These are phyloP conservation scores for Prunus armeniaca DNA, from an alignment of 306 rosid genomes.

Conservation along the genomic window DNA sequence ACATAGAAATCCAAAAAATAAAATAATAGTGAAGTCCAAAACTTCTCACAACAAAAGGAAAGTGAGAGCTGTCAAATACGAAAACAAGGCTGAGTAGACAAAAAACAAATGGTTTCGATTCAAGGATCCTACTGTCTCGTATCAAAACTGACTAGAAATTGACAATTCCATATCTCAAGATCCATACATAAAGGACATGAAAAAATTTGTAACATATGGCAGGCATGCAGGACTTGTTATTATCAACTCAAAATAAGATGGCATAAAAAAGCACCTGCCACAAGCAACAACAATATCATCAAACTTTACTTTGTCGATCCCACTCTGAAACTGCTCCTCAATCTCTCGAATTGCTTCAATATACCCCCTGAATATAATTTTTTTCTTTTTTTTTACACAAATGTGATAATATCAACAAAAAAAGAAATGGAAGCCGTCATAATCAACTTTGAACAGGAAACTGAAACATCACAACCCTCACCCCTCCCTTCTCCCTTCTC, in stretches of 20 bases:
- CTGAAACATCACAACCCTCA: not conserved
- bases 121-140: no score
- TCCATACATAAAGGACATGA: no score
- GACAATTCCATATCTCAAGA: no score
- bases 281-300: conserved; percentile 95
- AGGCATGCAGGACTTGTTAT: not conserved
- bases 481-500: not conserved
- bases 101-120: no score
- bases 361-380: conserved; percentile 74
- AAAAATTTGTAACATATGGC: no score
- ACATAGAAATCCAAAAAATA: no score
- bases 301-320: conserved; percentile 42
- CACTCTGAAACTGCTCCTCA: conserved; percentile 71
- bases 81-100: no score
- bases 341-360: conserved; percentile 78
- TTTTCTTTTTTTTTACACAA: not conserved
- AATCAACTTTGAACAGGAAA: not conserved
- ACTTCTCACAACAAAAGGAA: no score
- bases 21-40: no score
- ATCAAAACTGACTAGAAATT: no score
- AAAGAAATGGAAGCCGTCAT: conserved; percentile 1
- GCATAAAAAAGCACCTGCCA: conserved; percentile 68
- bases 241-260: conserved; percentile 14
- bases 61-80: no score
- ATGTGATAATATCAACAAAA: not conserved